Evolutionary conservation across 805 yeast species (phyloP).

Genomic region (Candida hungchunana): DNA sequence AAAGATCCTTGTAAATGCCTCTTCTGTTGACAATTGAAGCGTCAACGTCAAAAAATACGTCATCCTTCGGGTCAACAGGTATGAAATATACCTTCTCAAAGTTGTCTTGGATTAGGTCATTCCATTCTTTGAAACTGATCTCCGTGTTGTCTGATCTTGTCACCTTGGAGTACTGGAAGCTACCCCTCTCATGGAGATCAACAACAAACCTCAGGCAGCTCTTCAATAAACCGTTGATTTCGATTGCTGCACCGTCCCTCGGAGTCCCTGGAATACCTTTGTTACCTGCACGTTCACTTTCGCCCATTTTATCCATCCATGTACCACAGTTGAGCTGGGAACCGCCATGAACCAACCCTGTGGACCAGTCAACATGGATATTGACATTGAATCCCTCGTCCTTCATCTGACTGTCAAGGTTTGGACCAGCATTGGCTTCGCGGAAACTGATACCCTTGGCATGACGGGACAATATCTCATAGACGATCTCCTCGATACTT

Average conservation of each 20-base stretch:
- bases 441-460: constrained; percentile 84
- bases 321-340: constrained; percentile 94
- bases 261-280: constrained; percentile 98
- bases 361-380: constrained; percentile 79
- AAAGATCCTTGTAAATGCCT: constrained; percentile 90
- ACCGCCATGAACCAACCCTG: constrained; percentile 88
- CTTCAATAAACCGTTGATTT: constrained; percentile 83
- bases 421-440: constrained; percentile 93
- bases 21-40: constrained; percentile 71
- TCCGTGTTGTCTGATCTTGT: constrained; percentile 52
- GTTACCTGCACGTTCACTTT: constrained; percentile 73
- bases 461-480: constrained; percentile 81
- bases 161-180: constrained; percentile 57
- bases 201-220: constrained; percentile 79
- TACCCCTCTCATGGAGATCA: constrained; percentile 47
- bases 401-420: constrained; percentile 85
- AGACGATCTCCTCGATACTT: constrained; percentile 70
- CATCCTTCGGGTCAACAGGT: constrained; percentile 63
- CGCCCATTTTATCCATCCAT: constrained; percentile 99
- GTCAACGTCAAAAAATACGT: constrained; percentile 57
- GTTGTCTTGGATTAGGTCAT: constrained; percentile 56
- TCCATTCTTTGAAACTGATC: constrained; percentile 68
- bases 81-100: constrained; percentile 79
- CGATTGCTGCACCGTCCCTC: constrained; percentile 94
- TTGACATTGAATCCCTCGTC: constrained; percentile 88